phyloP scores from a whole-genome alignment of 2,329 filamentous ascomycete species.

The Trichoderma endophyticum region DNA sequence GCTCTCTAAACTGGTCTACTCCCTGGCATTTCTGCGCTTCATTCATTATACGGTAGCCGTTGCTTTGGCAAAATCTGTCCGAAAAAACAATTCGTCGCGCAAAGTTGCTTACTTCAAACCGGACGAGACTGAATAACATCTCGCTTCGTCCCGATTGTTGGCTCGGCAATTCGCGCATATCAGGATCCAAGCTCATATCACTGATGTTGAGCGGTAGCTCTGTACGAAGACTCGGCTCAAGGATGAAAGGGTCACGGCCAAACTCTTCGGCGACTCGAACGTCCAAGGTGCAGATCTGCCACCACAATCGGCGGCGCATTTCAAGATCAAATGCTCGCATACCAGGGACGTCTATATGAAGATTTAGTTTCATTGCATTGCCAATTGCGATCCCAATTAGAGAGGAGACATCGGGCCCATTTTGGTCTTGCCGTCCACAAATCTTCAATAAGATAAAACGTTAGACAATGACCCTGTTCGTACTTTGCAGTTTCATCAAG shows the following conservation, averaged over 20 bases:
- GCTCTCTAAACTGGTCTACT: background rate
- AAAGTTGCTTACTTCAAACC: constrained; percentile 18
- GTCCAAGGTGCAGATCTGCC: constrained; percentile 50
- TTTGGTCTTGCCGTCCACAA: constrained; percentile 8
- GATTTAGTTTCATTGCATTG: constrained; percentile 23
- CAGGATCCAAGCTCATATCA: background rate
- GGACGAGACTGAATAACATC: constrained; percentile 21
- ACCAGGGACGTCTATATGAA: constrained; percentile 27
- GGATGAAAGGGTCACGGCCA: constrained; percentile 31
- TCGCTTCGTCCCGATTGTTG: constrained; percentile 14
- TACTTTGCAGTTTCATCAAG: too few relatives aligned
- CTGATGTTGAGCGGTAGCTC: constrained; percentile 10
- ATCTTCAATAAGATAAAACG: background rate
- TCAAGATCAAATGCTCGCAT: constrained; percentile 51
- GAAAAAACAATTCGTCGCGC: constrained; percentile 14
- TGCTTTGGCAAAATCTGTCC: constrained; percentile 8
- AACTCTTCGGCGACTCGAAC: constrained; percentile 52
- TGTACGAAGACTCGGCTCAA: background rate
- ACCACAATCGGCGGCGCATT: constrained; percentile 52
- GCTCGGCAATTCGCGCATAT: background rate
- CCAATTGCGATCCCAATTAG: constrained; percentile 21
- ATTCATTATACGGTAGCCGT: background rate
- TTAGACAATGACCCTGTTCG: background rate
- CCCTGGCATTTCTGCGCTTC: background rate
- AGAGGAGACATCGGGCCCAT: constrained; percentile 15